phyloP scores from a whole-genome alignment of 768 basidiomycete genomes.

The Daedalea quercina region DNA sequence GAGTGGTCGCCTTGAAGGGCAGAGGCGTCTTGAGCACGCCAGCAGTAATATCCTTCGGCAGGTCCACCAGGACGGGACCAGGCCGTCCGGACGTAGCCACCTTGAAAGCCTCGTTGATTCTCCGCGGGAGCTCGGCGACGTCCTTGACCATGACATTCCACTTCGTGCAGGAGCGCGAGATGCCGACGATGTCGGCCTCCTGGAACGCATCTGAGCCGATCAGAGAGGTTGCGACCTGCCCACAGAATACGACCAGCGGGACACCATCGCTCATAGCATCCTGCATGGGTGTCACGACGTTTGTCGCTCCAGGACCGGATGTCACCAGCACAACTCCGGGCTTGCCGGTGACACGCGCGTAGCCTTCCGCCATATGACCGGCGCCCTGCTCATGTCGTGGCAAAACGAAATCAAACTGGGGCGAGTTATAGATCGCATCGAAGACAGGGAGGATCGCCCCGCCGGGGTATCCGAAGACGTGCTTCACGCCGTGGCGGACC shows the following conservation, averaged over 20 bases:
- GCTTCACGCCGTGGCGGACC: constrained; percentile 92
- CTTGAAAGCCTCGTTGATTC: constrained; percentile 99
- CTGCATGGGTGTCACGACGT: constrained; percentile 97
- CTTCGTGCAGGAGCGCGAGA: constrained; percentile 95
- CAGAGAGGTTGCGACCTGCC: constrained; percentile 98
- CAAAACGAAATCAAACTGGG: constrained; percentile 91
- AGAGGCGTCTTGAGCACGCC: constrained; percentile 81
- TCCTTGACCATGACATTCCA: constrained; percentile 99
- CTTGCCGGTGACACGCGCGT: constrained; percentile 94
- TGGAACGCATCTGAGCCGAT: constrained; percentile 99
- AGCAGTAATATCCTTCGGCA: constrained; percentile 98
- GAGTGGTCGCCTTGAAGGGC: constrained; percentile 80
- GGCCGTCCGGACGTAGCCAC: constrained; percentile 96
- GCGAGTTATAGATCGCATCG: constrained; percentile 96
- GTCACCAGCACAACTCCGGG: constrained; percentile 98
- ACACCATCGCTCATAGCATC: constrained; percentile 93
- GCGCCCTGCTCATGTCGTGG: constrained; percentile 98
- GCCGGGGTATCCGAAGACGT: constrained; percentile 96
- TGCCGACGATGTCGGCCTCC: constrained; percentile 95
- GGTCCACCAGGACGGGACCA: constrained; percentile 94
- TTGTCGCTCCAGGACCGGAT: constrained; percentile 96
- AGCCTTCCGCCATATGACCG: constrained; percentile 98
- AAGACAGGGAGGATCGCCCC: constrained; percentile 99
- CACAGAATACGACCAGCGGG: constrained; percentile 91
- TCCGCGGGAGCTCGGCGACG: constrained; percentile 85